These are phyloP conservation scores for Chlorella sp. DNA, from an alignment of 139 green algal species.

Conservation along the genomic window DNA sequence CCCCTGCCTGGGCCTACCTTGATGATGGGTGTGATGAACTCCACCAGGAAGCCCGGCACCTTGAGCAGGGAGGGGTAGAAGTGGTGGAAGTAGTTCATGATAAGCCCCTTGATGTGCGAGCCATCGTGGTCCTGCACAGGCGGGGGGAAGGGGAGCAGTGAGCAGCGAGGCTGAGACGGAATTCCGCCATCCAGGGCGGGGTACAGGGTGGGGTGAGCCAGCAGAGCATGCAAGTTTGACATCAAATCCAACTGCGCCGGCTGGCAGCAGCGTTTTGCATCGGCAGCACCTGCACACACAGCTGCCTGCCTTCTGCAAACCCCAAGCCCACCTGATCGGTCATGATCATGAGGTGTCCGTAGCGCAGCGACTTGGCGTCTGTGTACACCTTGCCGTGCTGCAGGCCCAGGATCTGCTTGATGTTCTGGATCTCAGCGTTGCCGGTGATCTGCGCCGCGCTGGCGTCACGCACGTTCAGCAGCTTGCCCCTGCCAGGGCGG, in stretches of 20 bases:
- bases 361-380: slow-evolving; percentile 92
- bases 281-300: background rate
- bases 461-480: slow-evolving; percentile 99
- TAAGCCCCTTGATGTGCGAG: slow-evolving; percentile 99
- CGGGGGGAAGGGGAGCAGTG: background rate
- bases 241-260: background rate
- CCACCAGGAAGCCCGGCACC: slow-evolving; percentile 94
- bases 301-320: background rate
- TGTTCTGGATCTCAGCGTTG: slow-evolving; percentile 97
- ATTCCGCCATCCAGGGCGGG: background rate
- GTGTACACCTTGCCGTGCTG: slow-evolving; percentile 83
- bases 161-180: background rate
- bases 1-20: slow-evolving; percentile 70
- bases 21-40: slow-evolving; percentile 99
- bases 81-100: slow-evolving; percentile 99
- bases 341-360: slow-evolving; percentile 99
- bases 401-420: slow-evolving; percentile 99
- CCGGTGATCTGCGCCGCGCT: slow-evolving; percentile 87
- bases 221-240: background rate
- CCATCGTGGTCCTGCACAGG: slow-evolving; percentile 92
- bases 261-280: background rate
- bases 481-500: slow-evolving; percentile 83
- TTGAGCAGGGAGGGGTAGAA: slow-evolving; percentile 98
- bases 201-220: background rate
- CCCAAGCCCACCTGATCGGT: slow-evolving; percentile 84